Evolutionary conservation across 31 red algal genomes (phyloP), one percentile per base, ranked within the genome.

Genomic region (Bonnemaisonia californica): DNA sequence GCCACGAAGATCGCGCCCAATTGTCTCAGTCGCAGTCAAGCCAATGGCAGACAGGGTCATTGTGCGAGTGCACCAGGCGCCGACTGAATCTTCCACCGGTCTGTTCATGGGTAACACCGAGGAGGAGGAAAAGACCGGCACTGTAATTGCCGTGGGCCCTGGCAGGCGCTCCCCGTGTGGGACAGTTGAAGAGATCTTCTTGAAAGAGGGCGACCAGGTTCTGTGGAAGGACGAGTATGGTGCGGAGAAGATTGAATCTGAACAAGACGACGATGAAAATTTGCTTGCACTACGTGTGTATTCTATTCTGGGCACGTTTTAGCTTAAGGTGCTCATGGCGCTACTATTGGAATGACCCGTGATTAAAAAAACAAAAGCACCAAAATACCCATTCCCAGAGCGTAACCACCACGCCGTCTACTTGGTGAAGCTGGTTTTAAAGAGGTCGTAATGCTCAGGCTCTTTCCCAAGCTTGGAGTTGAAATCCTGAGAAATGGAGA

Each of bases 371-470:
- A n/a, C n/a, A n/a, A n/a, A n/a, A n/a, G n/a, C n/a, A n/a, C n/a
- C n/a, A n/a, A n/a, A n/a, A n/a, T n/a, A n/a, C n/a, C n/a, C n/a
- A n/a, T n/a, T n/a, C n/a, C n/a, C n/a, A 42, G 9, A 41, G 23
- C 68, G 22, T 9, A 41, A 18, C 32, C 18, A n/a, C 0, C 26
- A 26, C 35, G 11, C 54, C 13, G 42, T 28, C 70, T 81, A 89
- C 67, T 90, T 90, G 23, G 87, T 90, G 66, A 76, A 81, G 66
- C 79, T 76, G 7, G 79, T 81, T 61, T 90, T 90, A 69, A 84
- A 84, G 18, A 90, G 37, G 51, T 90, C 87, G 54, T 83, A 82
- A 67, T 90, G 87, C 33, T 82, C 87, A 30, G 87, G 87, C 42
- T 90, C 63, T 42, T 82, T 66, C 34, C 40, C 80, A 18, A 90